Conservation (phyloP, 78 protist species). For the Protostelium mycophagum region DNA sequence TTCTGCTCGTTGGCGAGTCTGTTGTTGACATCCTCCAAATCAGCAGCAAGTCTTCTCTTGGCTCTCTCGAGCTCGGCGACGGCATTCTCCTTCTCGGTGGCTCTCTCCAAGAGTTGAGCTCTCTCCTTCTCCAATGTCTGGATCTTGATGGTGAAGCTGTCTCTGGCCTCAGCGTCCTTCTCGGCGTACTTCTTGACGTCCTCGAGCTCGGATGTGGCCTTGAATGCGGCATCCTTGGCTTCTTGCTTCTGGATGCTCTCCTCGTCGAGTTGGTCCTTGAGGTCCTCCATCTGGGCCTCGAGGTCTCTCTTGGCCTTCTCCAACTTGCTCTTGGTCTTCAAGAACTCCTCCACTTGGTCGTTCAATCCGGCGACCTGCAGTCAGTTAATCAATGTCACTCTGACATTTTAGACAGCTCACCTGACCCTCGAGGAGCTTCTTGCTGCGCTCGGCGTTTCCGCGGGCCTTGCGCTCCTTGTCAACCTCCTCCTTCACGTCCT, state of each 20-base stretch:
- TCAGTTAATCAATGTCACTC: not conserved
- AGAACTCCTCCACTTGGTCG: slow-evolving; percentile 40
- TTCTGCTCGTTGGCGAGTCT: slow-evolving; percentile 44
- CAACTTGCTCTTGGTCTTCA: slow-evolving; percentile 35
- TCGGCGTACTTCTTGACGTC: slow-evolving; percentile 34
- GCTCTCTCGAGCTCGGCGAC: slow-evolving; percentile 38
- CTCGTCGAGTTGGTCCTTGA: slow-evolving; percentile 51
- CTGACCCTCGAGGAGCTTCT: slow-evolving; percentile 37
- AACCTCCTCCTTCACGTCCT: slow-evolving; percentile 29
- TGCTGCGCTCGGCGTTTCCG: slow-evolving; percentile 41
- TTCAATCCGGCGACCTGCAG: slow-evolving; percentile 43
- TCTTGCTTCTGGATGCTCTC: slow-evolving; percentile 46
- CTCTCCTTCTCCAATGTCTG: slow-evolving; percentile 47
- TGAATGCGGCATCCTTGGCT: slow-evolving; percentile 16
- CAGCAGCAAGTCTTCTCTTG: slow-evolving; percentile 30
- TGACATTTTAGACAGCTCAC: not conserved
- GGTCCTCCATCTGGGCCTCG: slow-evolving; percentile 53
- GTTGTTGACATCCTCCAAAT: slow-evolving; percentile 25
- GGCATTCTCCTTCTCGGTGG: slow-evolving; percentile 32
- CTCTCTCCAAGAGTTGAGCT: slow-evolving; percentile 30
- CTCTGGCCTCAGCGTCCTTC: slow-evolving; percentile 36
- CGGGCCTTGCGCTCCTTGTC: slow-evolving; percentile 40
- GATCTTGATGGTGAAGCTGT: slow-evolving; percentile 26
- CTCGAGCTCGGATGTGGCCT: slow-evolving; percentile 22
- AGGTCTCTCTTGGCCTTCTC: slow-evolving; percentile 52